Evolutionary conservation across 2,329 filamentous ascomycete species (phyloP).

Genomic region (Aaosphaeria arxii): DNA sequence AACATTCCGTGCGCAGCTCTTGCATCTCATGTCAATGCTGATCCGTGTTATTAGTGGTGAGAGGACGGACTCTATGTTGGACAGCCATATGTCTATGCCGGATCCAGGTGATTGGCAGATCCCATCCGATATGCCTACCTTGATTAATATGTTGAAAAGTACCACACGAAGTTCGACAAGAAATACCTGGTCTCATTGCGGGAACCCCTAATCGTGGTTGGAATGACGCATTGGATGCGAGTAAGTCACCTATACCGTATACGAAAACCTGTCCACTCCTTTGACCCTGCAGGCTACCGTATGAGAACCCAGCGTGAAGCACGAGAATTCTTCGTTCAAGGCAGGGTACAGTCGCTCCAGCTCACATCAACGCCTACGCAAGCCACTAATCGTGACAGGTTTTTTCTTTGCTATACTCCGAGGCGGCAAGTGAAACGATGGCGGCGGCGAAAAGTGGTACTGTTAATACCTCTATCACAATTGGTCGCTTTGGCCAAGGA

Average conservation of each 20-base stretch:
- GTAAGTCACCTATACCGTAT: not conserved
- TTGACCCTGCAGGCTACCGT: conserved; percentile 10
- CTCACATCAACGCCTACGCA: not conserved
- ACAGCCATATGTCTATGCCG: too few relatives aligned
- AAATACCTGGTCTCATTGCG: not conserved
- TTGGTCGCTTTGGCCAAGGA: conserved; percentile 9
- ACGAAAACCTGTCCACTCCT: too few relatives aligned
- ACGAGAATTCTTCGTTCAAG: conserved; percentile 12
- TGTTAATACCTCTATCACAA: conserved; percentile 6
- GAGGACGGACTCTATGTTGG: too few relatives aligned
- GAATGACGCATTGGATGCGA: not conserved
- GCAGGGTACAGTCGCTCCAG: conserved; percentile 5
- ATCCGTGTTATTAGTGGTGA: too few relatives aligned
- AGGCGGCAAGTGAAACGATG: conserved; percentile 8
- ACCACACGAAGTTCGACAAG: too few relatives aligned
- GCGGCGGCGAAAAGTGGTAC: not conserved
- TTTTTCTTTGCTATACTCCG: conserved; percentile 18
- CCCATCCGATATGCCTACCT: too few relatives aligned
- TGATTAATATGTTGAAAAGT: too few relatives aligned
- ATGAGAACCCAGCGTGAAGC: conserved; percentile 15
- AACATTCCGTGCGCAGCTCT: too few relatives aligned
- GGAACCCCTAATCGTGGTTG: not conserved
- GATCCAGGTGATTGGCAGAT: too few relatives aligned
- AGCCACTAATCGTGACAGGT: conserved; percentile 6
- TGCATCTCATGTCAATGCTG: too few relatives aligned